Percentiles rank a stretch among this genome's conserved stretches.
phyloP scores from a whole-genome alignment of 2,329 filamentous ascomycete genomes.

The Diaporthe helianthi region DNA sequence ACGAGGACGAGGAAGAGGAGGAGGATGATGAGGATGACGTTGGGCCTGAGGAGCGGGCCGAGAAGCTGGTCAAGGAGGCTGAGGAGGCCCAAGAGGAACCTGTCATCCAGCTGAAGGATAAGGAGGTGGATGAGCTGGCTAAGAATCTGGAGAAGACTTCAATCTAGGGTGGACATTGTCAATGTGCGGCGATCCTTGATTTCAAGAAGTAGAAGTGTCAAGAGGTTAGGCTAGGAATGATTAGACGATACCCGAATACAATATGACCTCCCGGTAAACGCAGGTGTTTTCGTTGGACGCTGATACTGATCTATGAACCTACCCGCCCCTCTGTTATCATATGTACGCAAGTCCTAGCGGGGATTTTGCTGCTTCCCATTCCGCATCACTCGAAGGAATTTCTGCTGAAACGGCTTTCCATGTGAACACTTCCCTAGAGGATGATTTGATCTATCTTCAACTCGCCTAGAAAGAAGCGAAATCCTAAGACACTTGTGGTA shows the following conservation, averaged over 20 bases:
- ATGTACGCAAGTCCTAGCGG: neutral
- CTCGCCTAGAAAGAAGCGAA: neutral
- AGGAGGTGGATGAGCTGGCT: slow-evolving; percentile 82
- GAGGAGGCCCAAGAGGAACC: slow-evolving; percentile 77
- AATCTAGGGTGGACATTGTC: slow-evolving; percentile 47
- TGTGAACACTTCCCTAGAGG: neutral
- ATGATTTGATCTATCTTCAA: too few relatives aligned
- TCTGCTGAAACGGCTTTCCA: too few relatives aligned
- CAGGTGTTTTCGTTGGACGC: neutral
- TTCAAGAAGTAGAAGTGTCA: slow-evolving; percentile 34
- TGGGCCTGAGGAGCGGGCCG: slow-evolving; percentile 68
- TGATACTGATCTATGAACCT: neutral
- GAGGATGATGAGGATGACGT: slow-evolving; percentile 68
- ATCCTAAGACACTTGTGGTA: neutral
- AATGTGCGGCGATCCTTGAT: slow-evolving; percentile 3
- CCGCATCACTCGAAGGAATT: neutral
- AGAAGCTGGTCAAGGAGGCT: slow-evolving; percentile 73
- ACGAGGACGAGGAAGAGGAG: slow-evolving; percentile 71
- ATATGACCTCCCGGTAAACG: slow-evolving; percentile 33
- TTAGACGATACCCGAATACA: slow-evolving; percentile 37
- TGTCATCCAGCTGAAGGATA: slow-evolving; percentile 73
- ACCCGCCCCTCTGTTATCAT: neutral
- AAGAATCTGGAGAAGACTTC: slow-evolving; percentile 76
- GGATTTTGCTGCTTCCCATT: neutral
- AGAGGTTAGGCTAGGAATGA: slow-evolving; percentile 30